These are phyloP conservation scores for Brassica rapa DNA, from an alignment of 345 rosid genomes.

Conservation along the genomic window DNA sequence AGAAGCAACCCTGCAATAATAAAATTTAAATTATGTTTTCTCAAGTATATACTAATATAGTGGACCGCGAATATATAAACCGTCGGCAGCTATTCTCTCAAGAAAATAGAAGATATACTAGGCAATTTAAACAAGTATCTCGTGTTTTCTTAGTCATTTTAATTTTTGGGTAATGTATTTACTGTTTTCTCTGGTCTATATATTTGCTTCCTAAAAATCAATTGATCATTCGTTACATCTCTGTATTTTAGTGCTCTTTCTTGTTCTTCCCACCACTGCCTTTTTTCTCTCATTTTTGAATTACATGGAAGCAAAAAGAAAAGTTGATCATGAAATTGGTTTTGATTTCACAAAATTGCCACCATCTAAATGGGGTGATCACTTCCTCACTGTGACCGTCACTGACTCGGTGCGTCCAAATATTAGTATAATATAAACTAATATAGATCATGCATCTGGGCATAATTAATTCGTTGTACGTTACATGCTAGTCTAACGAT, in stretches of 20 bases:
- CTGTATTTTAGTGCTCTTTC: neutral
- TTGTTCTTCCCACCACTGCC: neutral
- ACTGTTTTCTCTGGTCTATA: neutral
- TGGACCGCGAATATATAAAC: no score
- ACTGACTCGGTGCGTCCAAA: neutral
- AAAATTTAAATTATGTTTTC: no score
- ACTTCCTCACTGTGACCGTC: neutral
- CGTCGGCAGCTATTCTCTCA: no score
- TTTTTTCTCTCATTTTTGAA: neutral
- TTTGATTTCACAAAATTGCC: neutral
- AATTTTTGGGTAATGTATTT: no score
- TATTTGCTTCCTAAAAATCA: neutral
- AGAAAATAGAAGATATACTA: no score
- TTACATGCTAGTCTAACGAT: neutral
- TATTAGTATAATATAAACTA: neutral
- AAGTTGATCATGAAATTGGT: neutral
- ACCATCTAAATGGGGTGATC: constrained; percentile 15
- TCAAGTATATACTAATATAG: no score
- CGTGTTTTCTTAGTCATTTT: no score
- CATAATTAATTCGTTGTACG: neutral
- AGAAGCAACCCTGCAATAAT: no score
- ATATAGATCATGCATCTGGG: neutral
- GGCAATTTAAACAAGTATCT: no score
- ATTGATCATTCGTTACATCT: neutral
- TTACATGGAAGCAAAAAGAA: neutral